Conservation (phyloP, 345 rosid genomes). For the Sonneratia alba region DNA sequence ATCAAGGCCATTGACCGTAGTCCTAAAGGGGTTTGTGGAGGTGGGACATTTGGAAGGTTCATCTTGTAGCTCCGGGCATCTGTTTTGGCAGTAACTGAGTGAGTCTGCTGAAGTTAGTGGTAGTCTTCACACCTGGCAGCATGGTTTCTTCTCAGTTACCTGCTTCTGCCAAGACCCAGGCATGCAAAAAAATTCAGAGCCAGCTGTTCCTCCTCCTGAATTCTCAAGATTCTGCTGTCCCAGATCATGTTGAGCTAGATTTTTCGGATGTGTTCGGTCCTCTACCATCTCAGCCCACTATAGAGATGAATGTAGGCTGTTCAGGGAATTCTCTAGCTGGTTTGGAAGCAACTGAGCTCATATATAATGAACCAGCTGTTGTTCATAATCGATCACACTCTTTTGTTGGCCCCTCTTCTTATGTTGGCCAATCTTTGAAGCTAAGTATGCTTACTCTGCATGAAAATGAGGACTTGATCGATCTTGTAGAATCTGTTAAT, state of each 20-base stretch:
- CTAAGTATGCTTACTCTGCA: slow-evolving; percentile 48
- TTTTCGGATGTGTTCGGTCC: slow-evolving; percentile 75
- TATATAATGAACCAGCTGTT: slow-evolving; percentile 60
- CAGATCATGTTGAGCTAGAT: slow-evolving; percentile 52
- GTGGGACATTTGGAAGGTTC: slow-evolving; percentile 12
- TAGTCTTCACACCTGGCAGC: not conserved
- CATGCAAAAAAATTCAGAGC: slow-evolving; percentile 23
- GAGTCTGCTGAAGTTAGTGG: not conserved
- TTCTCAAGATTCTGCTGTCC: slow-evolving; percentile 30
- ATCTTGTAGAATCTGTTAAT: slow-evolving; percentile 30
- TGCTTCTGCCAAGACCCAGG: slow-evolving; percentile 22
- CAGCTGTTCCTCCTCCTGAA: slow-evolving; percentile 27
- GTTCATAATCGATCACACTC: slow-evolving; percentile 77
- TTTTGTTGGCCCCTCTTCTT: slow-evolving; percentile 76
- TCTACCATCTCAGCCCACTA: slow-evolving; percentile 27
- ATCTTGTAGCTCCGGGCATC: slow-evolving; percentile 12
- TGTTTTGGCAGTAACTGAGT: not conserved
- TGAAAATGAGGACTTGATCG: slow-evolving; percentile 40
- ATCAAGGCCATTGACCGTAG: slow-evolving; percentile 39
- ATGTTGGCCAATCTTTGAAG: slow-evolving; percentile 47
- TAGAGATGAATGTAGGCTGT: slow-evolving; percentile 21
- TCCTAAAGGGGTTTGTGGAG: slow-evolving; percentile 17
- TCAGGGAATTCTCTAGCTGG: slow-evolving; percentile 18
- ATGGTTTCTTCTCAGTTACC: slow-evolving; percentile 53
- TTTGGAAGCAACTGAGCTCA: slow-evolving; percentile 27